Percentiles rank a stretch among this genome's conserved stretches.
Conservation (phyloP, 169 alveolate genomes). For the Sarcocystis neurona region DNA sequence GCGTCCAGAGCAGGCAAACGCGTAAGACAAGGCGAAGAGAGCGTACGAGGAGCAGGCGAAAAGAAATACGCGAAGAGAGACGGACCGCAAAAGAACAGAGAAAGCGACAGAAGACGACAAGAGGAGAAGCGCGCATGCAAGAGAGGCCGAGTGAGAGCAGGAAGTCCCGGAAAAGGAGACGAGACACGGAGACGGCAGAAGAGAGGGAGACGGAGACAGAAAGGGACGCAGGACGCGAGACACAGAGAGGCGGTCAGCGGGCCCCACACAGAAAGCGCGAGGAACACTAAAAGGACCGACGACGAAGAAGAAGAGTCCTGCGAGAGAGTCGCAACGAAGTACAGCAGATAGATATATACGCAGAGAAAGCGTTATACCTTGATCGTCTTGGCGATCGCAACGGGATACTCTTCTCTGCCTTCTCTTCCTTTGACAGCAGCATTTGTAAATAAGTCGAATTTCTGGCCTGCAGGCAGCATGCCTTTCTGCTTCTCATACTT, state of each 20-base stretch:
- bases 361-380: conserved; percentile 1
- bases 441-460: conserved; percentile 21
- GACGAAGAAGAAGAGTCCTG: not conserved
- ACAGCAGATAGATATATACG: not conserved
- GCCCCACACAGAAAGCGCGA: too few species aligned
- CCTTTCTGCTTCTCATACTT: conserved; percentile 69
- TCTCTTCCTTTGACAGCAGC: conserved; percentile 3
- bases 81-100: not conserved
- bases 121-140: not conserved
- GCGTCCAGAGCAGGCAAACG: too few species aligned
- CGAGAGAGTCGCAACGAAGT: not conserved
- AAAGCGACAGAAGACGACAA: not conserved
- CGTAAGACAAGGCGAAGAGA: too few species aligned
- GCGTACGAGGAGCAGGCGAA: too few species aligned
- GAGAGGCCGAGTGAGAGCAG: not conserved
- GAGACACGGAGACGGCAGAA: not conserved
- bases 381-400: conserved; percentile 41
- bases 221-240: not conserved
- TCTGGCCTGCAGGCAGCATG: conserved; percentile 36
- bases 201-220: not conserved
- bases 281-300: not conserved
- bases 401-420: conserved; percentile 27
- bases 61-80: not conserved
- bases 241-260: not conserved
- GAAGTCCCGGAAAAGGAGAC: not conserved